phyloP scores from a whole-genome alignment of 1,284 basidiomycete genomes.

The Moesziomyces parantarcticus region DNA sequence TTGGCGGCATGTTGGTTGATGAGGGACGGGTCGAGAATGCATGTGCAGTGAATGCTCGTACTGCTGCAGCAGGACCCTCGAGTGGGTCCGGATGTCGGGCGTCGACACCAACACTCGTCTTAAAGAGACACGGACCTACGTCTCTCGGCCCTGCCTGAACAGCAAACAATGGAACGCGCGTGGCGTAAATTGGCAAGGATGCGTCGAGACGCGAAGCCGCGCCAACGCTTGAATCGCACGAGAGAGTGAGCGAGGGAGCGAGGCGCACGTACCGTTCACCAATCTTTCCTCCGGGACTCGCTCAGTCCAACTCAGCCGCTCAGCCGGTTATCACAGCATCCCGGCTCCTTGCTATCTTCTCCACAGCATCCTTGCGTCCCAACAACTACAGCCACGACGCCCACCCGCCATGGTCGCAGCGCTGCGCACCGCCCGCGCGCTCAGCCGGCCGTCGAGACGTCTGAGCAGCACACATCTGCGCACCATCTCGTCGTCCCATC shows the following conservation, averaged over 20 bases:
- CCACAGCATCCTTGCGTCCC: no score
- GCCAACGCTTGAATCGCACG: slow-evolving; percentile 15
- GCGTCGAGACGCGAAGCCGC: no score
- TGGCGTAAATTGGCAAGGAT: slow-evolving; percentile 33
- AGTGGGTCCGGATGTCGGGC: no score
- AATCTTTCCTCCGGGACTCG: no score
- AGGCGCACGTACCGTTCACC: slow-evolving; percentile 15
- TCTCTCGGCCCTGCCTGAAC: neutral
- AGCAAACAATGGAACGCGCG: neutral
- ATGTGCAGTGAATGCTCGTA: no score
- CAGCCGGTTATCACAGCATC: no score
- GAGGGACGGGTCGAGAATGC: no score
- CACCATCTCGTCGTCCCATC: slow-evolving; percentile 14
- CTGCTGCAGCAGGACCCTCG: no score
- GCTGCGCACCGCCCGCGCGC: slow-evolving; percentile 8
- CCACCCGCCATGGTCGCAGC: slow-evolving; percentile 9
- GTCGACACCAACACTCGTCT: slow-evolving; percentile 21
- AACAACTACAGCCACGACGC: neutral
- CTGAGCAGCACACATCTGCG: neutral
- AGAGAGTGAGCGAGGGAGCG: neutral
- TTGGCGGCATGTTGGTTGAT: slow-evolving; percentile 7
- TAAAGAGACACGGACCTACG: no score
- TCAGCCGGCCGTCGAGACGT: neutral
- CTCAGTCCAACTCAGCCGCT: no score
- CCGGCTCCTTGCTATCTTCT: no score